phyloP scores from a whole-genome alignment of 768 basidiomycete genomes.

The Psilocybe cyanescens region DNA sequence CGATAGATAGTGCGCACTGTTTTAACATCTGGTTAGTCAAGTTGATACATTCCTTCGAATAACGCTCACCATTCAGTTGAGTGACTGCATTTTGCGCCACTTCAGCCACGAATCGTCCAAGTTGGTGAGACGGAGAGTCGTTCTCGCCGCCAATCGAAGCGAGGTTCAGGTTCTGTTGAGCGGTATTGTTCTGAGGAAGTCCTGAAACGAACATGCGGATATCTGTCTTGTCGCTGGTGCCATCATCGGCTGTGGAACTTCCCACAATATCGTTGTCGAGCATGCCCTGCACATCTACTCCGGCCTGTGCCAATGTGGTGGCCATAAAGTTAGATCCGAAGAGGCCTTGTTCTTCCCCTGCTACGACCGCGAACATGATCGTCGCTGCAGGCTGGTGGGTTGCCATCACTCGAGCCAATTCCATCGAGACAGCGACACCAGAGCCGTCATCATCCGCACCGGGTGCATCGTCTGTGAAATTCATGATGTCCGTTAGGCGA shows the following conservation, averaged over 20 bases:
- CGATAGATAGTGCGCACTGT: constrained; percentile 55
- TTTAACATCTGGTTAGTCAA: constrained; percentile 1
- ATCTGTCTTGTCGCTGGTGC: constrained; percentile 46
- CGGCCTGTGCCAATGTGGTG: constrained; percentile 39
- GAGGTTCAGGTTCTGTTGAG: constrained; percentile 34
- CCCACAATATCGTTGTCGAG: constrained; percentile 63
- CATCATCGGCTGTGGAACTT: constrained; percentile 51
- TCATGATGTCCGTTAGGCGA: constrained; percentile 39
- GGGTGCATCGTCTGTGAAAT: constrained; percentile 49
- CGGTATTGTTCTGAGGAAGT: constrained; percentile 48
- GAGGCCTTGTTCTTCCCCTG: constrained; percentile 57
- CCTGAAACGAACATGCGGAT: constrained; percentile 57
- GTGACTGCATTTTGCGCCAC: constrained; percentile 52
- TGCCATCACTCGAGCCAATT: constrained; percentile 56
- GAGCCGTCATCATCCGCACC: constrained; percentile 60
- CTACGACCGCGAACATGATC: constrained; percentile 54
- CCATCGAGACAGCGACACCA: constrained; percentile 58
- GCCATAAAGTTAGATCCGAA: constrained; percentile 54
- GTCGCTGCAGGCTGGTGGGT: constrained; percentile 49
- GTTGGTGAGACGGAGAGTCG: constrained; percentile 53
- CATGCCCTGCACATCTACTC: constrained; percentile 59
- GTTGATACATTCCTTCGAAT: neutral
- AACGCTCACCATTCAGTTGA: constrained; percentile 49
- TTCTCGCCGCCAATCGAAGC: constrained; percentile 55
- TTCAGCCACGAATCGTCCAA: constrained; percentile 56